These are phyloP conservation scores for Heliamphora exappendiculata DNA, from an alignment of 148 eudicot genomes.

Conservation along the genomic window DNA sequence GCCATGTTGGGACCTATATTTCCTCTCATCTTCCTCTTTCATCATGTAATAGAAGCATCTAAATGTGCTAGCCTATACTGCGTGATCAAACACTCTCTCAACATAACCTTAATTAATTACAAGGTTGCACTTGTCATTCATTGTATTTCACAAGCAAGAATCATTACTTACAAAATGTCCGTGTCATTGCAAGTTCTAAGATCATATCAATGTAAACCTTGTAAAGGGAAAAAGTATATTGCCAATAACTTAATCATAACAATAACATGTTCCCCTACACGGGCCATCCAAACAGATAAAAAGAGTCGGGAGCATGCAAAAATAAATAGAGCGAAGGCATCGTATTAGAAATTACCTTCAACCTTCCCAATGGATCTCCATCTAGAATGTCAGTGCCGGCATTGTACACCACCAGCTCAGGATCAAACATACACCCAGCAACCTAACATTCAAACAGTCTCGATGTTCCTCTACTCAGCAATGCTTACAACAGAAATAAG, in stretches of 20 bases:
- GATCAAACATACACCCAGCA: constrained; percentile 52
- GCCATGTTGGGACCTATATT: neutral
- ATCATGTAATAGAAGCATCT: neutral
- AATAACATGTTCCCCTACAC: neutral
- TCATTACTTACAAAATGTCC: neutral
- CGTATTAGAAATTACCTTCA: constrained; percentile 41
- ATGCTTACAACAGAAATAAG: neutral
- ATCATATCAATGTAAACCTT: neutral
- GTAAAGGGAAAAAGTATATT: neutral
- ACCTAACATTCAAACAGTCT: constrained; percentile 32
- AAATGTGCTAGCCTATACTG: neutral
- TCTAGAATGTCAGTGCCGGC: constrained; percentile 97
- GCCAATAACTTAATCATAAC: neutral
- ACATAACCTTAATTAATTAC: neutral
- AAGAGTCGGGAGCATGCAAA: neutral
- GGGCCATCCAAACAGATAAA: neutral
- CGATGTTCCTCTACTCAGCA: constrained; percentile 2
- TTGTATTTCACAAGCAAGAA: neutral
- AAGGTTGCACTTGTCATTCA: neutral
- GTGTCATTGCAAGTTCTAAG: constrained; percentile 4
- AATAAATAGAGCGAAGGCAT: neutral
- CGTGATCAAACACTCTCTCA: neutral
- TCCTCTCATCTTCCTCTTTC: neutral
- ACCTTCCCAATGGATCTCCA: constrained; percentile 82
- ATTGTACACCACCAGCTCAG: constrained; percentile 81